Base-by-base conservation (phyloP, 2,329 filamentous ascomycete species). In the Colletotrichum agaves region DNA sequence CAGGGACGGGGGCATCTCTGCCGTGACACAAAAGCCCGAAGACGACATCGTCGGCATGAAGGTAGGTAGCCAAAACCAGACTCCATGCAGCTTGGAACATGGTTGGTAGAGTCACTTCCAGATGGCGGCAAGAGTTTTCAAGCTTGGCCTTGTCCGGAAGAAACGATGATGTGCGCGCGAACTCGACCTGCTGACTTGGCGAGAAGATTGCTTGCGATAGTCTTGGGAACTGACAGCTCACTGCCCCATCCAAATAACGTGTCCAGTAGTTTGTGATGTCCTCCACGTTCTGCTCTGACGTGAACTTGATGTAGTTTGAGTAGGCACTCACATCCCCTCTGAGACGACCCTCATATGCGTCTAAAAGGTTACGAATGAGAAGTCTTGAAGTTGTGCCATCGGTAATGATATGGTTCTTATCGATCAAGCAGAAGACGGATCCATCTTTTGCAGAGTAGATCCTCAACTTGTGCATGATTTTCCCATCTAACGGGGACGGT, bases 11-110 rank as follows among this genome's bases (percentile, higher is more conserved):
- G 0, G 81, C 80, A 62, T 84, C 83, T 33, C 87, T 83, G 1
- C 88, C 87, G 0, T 86, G 87, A 2, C 89, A 77, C 0, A 86
- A 88, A 75, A 87, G 84, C 0, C 94, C 95, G 75, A 96, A 97
- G 0, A 90, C 90, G 0, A 96, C 89, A 4, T 85, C 85, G 2
- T 80, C 74, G 73, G 97, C 93, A 1, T 93, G 93, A 12, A 90
- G 85, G 72, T 97, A 97, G 0, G 89, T 87, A 0, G 91, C 84
- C 0, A 98, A 82, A 0, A 97, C 74, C 8, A 89, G 84, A 2
- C 91, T 85, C 94, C 94, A 98, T 2, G 92, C 87, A 2, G 90
- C 90, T 75, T 97, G 91, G 0, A 93, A 87, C 2, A 89, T 86
- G 2, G 91, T 89, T 75, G 97, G 93, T 11, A 96, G 77, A 0